Evolutionary conservation across 805 yeast genomes (phyloP), one percentile per base, ranked within the genome.

Genomic region (Candida railenensis): DNA sequence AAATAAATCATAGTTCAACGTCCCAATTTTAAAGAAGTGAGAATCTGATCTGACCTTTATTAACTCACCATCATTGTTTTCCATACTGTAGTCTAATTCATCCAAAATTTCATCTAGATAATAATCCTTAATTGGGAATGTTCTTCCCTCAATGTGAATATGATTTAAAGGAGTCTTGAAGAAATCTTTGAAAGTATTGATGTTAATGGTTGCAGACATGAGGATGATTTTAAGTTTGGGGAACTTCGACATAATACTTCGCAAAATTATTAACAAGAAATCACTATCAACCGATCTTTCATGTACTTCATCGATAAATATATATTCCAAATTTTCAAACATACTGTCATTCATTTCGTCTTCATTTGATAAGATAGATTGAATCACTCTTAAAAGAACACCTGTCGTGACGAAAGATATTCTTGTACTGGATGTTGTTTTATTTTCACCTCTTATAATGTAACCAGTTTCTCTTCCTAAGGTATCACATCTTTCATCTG

Each of bases 221-320:
- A 94, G 72, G 8, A 92, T 76, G 28, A 92, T 73, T 55, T 82
- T 86, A 48, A 91, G 61, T 0, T 80, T 75, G 0, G 79, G 78
- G 44, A 67, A 75, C 42, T 71, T 74, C 9, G 66, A 58, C 52
- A 83, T 56, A 3, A 89, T 67, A 34, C 76, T 76, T 56, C 88
- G 90, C 50, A 92, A 69, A 41, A 92, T 76, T 44, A 90, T 88
- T 44, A 92, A 70, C 34, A 92, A 71, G 47, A 91, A 82, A 63
- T 92, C 98, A 49, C 91, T 82, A 56, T 92, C 98, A 46, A 91
- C 80, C 0, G 97, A 89, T 53, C 98, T 71, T 65, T 92, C 98
- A 62, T 92, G 98, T n/a, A 92, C 98, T 66, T 92, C 98, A 73
- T 92, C 98, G 34, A 91, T 81, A 36, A 91, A 82, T 34, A 91